Percentiles rank a stretch among this genome's conserved stretches.
These are phyloP conservation scores for Pyrenopolyporus hunteri DNA, from an alignment of 495 filamentous ascomycete species.

Conservation along the genomic window DNA sequence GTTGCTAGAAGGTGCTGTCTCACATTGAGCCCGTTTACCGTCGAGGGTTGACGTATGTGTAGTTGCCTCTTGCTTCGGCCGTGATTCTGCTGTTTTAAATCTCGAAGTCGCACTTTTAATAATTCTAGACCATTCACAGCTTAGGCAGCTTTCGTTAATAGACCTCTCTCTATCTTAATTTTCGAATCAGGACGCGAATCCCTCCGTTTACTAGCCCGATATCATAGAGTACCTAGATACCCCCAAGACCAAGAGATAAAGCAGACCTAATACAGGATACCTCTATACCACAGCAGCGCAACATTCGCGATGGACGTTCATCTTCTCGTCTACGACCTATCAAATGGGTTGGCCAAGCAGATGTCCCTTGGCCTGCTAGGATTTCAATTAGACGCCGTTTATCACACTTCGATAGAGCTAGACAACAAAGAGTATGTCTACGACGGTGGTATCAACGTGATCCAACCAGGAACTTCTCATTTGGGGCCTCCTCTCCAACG, in stretches of 20 bases:
- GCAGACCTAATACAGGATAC: neutral
- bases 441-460: slow-evolving; percentile 77
- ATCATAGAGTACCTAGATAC: too few relatives aligned
- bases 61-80: slow-evolving; percentile 12
- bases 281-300: neutral
- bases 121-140: too few relatives aligned
- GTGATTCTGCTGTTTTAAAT: neutral
- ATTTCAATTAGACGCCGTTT: slow-evolving; percentile 84
- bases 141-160: too few relatives aligned
- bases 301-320: slow-evolving; percentile 75
- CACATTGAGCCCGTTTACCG: neutral
- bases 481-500: slow-evolving; percentile 84
- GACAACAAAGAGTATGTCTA: slow-evolving; percentile 64
- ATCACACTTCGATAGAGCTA: slow-evolving; percentile 88
- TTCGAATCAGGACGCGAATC: neutral
- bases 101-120: too few relatives aligned
- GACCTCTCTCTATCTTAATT: neutral
- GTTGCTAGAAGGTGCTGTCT: slow-evolving; percentile 20
- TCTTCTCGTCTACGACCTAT: slow-evolving; percentile 94
- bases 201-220: neutral
- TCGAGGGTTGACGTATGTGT: slow-evolving; percentile 24
- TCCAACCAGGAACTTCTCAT: slow-evolving; percentile 78
- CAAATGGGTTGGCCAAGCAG: slow-evolving; percentile 64
- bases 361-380: slow-evolving; percentile 63
- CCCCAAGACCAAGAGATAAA: neutral